These are phyloP conservation scores for Psilocybe cubensis DNA, from an alignment of 768 basidiomycete genomes.

Conservation along the genomic window DNA sequence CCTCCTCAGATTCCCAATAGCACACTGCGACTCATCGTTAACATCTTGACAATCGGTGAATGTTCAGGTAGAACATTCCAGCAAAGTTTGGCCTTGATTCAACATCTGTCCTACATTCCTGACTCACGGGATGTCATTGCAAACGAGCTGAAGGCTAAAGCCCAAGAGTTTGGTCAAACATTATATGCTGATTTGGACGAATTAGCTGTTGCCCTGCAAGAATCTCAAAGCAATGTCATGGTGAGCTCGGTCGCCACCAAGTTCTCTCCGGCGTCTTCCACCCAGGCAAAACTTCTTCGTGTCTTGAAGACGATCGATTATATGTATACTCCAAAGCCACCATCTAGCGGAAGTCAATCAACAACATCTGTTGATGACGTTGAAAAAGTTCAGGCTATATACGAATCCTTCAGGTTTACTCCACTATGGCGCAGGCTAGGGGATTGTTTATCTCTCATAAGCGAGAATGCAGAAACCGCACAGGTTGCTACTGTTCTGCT, in stretches of 20 bases:
- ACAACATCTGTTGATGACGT: conserved; percentile 54
- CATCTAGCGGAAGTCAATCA: conserved; percentile 28
- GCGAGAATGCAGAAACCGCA: conserved; percentile 77
- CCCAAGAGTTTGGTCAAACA: conserved; percentile 83
- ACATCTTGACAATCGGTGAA: conserved; percentile 96
- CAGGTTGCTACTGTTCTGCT: conserved; percentile 92
- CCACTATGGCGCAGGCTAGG: conserved; percentile 88
- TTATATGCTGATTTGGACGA: conserved; percentile 80
- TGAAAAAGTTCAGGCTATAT: conserved; percentile 86
- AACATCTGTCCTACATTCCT: conserved; percentile 87
- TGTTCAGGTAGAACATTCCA: conserved; percentile 97
- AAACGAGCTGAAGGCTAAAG: conserved; percentile 82
- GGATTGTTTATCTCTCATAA: conserved; percentile 85
- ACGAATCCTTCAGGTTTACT: conserved; percentile 89
- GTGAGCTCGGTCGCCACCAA: conserved; percentile 78
- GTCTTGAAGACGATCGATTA: conserved; percentile 98
- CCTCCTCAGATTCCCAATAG: conserved; percentile 86
- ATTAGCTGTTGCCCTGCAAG: conserved; percentile 65
- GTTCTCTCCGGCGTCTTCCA: conserved; percentile 93
- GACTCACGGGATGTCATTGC: conserved; percentile 90
- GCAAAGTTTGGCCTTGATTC: conserved; percentile 88
- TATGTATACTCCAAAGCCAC: conserved; percentile 75
- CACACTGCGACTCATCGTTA: conserved; percentile 91
- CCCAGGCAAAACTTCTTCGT: conserved; percentile 94
- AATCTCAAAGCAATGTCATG: conserved; percentile 55